phyloP scores from a whole-genome alignment of 257 asterid genomes.

The Scutellaria barbata region DNA sequence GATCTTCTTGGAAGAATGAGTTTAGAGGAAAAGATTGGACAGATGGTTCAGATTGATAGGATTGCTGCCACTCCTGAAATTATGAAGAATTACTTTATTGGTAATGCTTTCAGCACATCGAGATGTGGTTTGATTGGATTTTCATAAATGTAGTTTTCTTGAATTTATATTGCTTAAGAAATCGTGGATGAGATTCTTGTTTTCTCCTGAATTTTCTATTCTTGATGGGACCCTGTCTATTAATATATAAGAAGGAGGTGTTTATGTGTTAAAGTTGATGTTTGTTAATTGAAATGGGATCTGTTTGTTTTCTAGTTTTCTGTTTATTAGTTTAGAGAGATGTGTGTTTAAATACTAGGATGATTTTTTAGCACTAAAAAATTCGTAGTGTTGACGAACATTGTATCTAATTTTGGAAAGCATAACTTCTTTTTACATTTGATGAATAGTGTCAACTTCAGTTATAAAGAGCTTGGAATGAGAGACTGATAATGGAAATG shows the following conservation, averaged over 20 bases:
- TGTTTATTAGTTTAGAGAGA: conserved; percentile 4
- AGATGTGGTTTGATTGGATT: conserved; percentile 12
- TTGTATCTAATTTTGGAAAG: background rate
- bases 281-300: conserved; percentile 23
- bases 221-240: conserved; percentile 30
- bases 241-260: background rate
- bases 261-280: conserved; percentile 9
- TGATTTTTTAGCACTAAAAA: background rate
- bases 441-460: background rate
- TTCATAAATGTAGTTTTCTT: conserved; percentile 13
- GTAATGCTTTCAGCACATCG: conserved; percentile 41
- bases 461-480: background rate
- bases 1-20: conserved; percentile 78
- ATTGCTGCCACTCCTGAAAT: conserved; percentile 62
- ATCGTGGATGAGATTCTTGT: background rate
- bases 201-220: conserved; percentile 4
- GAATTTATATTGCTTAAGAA: conserved; percentile 6
- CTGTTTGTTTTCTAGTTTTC: conserved; percentile 5
- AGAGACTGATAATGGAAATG: background rate
- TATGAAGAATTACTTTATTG: conserved; percentile 66
- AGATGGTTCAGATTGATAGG: conserved; percentile 93
- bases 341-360: conserved; percentile 1
- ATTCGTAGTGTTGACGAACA: background rate
- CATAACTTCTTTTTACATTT: background rate
- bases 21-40: conserved; percentile 82